phyloP scores from a whole-genome alignment of 1,284 basidiomycete genomes.

The Xerocomus alliaceus region DNA sequence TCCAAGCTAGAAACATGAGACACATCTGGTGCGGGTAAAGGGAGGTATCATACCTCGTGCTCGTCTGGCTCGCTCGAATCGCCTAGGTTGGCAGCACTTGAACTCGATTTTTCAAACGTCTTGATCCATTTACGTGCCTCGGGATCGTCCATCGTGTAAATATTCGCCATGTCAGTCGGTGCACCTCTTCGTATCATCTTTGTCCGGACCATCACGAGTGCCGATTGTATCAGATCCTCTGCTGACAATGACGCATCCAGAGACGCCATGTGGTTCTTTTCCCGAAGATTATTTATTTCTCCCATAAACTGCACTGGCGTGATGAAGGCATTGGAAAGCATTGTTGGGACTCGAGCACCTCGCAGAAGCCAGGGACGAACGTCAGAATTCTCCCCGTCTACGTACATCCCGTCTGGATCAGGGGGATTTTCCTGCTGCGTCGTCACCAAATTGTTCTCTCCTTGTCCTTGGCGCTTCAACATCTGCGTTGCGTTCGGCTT shows the following conservation, averaged over 20 bases:
- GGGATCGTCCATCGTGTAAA: constrained; percentile 63
- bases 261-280: constrained; percentile 55
- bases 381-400: constrained; percentile 14
- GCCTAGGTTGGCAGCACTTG: constrained; percentile 32
- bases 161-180: constrained; percentile 74
- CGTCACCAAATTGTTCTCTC: constrained; percentile 51
- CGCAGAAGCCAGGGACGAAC: constrained; percentile 70
- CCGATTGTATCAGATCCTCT: constrained; percentile 58
- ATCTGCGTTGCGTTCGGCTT: background rate
- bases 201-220: constrained; percentile 70
- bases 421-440: constrained; percentile 56
- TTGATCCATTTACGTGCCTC: constrained; percentile 36
- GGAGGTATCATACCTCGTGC: constrained; percentile 24
- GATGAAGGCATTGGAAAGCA: constrained; percentile 56
- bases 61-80: constrained; percentile 54
- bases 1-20: constrained; percentile 49
- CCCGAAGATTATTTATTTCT: constrained; percentile 65
- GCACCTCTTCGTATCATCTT: constrained; percentile 70
- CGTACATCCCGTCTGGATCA: constrained; percentile 17
- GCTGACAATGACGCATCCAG: constrained; percentile 46
- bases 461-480: constrained; percentile 18
- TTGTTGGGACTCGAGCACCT: constrained; percentile 53
- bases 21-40: background rate
- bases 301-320: constrained; percentile 53
- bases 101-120: constrained; percentile 30